These are phyloP conservation scores for Phoma herbarum DNA, from an alignment of 2,329 filamentous ascomycete species.

Conservation along the genomic window DNA sequence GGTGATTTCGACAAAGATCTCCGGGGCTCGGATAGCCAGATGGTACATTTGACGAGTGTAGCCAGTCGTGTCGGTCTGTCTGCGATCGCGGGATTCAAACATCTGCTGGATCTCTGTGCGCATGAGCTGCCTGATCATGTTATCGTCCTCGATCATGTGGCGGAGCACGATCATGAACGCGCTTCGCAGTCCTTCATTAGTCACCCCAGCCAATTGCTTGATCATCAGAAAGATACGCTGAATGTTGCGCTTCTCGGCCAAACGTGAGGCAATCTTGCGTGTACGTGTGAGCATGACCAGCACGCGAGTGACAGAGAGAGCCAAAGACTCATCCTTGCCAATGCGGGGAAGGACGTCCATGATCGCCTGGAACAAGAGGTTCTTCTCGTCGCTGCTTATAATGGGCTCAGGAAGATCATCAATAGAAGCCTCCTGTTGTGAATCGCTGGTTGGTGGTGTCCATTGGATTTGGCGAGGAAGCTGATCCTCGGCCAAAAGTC, in stretches of 20 bases:
- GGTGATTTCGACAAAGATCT: slow-evolving; percentile 85
- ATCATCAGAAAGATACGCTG: slow-evolving; percentile 94
- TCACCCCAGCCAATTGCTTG: slow-evolving; percentile 84
- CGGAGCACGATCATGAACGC: slow-evolving; percentile 86
- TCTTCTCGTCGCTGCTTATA: slow-evolving; percentile 71
- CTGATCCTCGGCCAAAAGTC: slow-evolving; percentile 86
- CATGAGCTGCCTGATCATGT: slow-evolving; percentile 91
- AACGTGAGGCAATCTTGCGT: slow-evolving; percentile 74
- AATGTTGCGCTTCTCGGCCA: slow-evolving; percentile 89
- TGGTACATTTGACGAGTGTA: slow-evolving; percentile 83
- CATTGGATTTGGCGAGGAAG: slow-evolving; percentile 79
- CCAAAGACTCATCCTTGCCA: slow-evolving; percentile 85
- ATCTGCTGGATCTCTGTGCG: slow-evolving; percentile 83
- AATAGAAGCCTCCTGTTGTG: slow-evolving; percentile 61
- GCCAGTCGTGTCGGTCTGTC: slow-evolving; percentile 69
- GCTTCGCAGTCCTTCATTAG: slow-evolving; percentile 76
- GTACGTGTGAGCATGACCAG: slow-evolving; percentile 87
- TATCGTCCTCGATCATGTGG: slow-evolving; percentile 93
- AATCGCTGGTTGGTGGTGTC: slow-evolving; percentile 63
- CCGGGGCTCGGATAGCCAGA: slow-evolving; percentile 80
- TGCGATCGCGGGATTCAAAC: slow-evolving; percentile 67
- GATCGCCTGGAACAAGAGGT: slow-evolving; percentile 77
- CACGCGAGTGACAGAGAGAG: slow-evolving; percentile 82
- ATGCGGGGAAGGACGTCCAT: slow-evolving; percentile 85
- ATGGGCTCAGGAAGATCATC: slow-evolving; percentile 69